Evolutionary conservation across 345 rosid species (phyloP), one percentile per base, ranked within the genome.

Genomic region (Camelina hispida): DNA sequence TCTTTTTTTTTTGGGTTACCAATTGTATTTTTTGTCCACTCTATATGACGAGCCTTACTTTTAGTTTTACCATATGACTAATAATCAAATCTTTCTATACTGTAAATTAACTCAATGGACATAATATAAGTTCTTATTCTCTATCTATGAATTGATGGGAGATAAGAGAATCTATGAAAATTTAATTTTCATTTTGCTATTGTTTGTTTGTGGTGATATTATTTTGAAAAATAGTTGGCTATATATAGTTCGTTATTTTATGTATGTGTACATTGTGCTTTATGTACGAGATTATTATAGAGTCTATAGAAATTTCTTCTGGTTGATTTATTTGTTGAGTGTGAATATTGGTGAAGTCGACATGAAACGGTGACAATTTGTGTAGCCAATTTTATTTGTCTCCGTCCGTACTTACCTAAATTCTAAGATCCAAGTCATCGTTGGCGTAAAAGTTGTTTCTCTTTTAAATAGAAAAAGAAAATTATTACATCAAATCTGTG

Each of bases 261-360:
- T 30, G 16, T 32, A 17, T 48, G 13, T 48, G 18, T 34, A 66
- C 46, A 18, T 52, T 66, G 57, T 17, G 30, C 12, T 50, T 64
- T 17, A 37, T 20, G 60, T 67, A 37, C 47, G 48, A 67, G 18
- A 52, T 14, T 51, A 22, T 7, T 67, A 20, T 52, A 51, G 30
- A 37, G 23, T 37, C 22, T 16, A 16, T 28, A n/a, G 2, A 5
- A 34, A 2, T 18, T 35, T 34, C 10, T 58, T 9, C 12, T 9
- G 7, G 44, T 57, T 59, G 59, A 37, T 51, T 72, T 38, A 17
- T 40, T 60, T 53, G 37, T 42, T 53, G 35, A 43, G 56, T 73
- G 62, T 73, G 70, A 43, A 73, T 52, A 32, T 64, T 64, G 55
- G 44, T 20, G 70, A 42, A 73, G 65, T 73, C 65, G 77, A 55